These are phyloP conservation scores for Paramecium caudatum DNA, from an alignment of 73 alveolate species.

Conservation along the genomic window DNA sequence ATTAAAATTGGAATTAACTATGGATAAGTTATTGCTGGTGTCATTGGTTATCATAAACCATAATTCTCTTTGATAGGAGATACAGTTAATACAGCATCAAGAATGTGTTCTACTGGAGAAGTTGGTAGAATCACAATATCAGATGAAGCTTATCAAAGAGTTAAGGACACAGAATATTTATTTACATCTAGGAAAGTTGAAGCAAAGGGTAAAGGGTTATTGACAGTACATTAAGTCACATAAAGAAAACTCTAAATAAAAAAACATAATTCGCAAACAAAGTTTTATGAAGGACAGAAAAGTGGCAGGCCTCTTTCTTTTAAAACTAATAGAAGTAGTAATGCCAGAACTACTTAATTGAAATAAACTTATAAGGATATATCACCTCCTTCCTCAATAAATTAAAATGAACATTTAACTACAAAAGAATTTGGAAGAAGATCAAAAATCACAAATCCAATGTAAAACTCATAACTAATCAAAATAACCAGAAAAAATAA, in stretches of 20 bases:
- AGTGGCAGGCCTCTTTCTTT: not conserved
- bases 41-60: constrained; percentile 76
- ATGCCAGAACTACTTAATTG: not conserved
- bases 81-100: constrained; percentile 73
- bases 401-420: not conserved
- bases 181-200: constrained; percentile 5
- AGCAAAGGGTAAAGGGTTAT: constrained; percentile 75
- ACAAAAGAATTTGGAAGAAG: constrained; percentile 30
- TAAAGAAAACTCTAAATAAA: not conserved
- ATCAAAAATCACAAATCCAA: constrained; percentile 3
- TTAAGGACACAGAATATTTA: not conserved
- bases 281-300: not conserved
- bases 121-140: constrained; percentile 73
- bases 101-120: constrained; percentile 75
- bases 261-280: not conserved
- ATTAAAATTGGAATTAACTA: constrained; percentile 74
- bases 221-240: constrained; percentile 44
- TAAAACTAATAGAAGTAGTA: not conserved
- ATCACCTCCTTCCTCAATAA: not conserved
- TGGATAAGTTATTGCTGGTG: constrained; percentile 76
- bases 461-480: not conserved
- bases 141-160: constrained; percentile 65
- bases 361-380: constrained; percentile 17
- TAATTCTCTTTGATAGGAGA: constrained; percentile 76
- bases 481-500: not conserved